Conservation (phyloP, 805 yeast genomes). For the Ogataea polymorpha region DNA sequence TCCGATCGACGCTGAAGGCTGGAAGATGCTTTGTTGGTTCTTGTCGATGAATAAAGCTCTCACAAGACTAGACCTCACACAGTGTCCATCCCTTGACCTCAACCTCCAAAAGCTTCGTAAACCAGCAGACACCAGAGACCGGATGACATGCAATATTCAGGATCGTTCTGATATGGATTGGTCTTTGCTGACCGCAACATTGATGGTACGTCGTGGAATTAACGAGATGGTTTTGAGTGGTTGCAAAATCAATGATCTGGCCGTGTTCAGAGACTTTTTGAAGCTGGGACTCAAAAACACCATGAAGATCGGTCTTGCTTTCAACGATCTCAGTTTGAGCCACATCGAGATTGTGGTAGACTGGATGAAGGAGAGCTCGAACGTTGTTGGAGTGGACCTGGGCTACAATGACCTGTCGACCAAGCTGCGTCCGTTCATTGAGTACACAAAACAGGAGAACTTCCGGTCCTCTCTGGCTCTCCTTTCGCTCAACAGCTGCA, state of each 20-base stretch:
- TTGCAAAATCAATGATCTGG: constrained; percentile 56
- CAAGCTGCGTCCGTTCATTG: constrained; percentile 37
- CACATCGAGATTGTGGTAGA: constrained; percentile 55
- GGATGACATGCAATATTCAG: constrained; percentile 46
- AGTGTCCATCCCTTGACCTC: constrained; percentile 49
- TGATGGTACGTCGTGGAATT: constrained; percentile 67
- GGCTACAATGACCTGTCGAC: constrained; percentile 72
- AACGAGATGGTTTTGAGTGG: constrained; percentile 82
- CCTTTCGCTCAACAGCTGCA: constrained; percentile 65
- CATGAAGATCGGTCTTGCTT: constrained; percentile 70
- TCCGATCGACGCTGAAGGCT: constrained; percentile 65
- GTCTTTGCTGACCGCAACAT: constrained; percentile 68
- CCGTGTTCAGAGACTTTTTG: constrained; percentile 53
- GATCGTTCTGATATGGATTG: constrained; percentile 80
- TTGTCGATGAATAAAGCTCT: constrained; percentile 58
- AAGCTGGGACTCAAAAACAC: constrained; percentile 57
- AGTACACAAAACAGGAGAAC: constrained; percentile 22
- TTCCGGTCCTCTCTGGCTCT: constrained; percentile 36
- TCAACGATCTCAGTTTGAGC: constrained; percentile 58
- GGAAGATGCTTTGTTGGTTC: constrained; percentile 79
- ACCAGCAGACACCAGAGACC: constrained; percentile 26
- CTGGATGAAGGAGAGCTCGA: constrained; percentile 51
- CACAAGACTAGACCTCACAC: constrained; percentile 67
- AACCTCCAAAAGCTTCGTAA: constrained; percentile 39
- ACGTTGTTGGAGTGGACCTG: constrained; percentile 69